These are phyloP conservation scores for Cercospora sesami DNA, from an alignment of 2,329 filamentous ascomycete genomes.

Conservation along the genomic window DNA sequence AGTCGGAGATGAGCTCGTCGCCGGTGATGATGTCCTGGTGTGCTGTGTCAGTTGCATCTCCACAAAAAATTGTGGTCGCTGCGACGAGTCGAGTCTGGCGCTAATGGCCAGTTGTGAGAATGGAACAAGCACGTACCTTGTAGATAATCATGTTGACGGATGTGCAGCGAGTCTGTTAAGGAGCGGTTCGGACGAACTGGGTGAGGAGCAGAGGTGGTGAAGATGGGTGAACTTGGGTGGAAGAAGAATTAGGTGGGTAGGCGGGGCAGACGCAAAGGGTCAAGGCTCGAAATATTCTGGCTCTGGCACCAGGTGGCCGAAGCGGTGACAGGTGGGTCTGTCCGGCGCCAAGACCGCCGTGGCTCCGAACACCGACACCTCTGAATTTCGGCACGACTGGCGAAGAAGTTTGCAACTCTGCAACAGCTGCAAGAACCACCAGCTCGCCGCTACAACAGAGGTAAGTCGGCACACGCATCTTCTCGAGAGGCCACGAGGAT, in stretches of 20 bases:
- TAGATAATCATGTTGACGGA: conserved; percentile 57
- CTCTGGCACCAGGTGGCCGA: not conserved
- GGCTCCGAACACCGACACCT: not conserved
- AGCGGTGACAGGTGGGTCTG: not conserved
- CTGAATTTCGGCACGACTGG: not conserved
- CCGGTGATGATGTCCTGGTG: conserved; percentile 78
- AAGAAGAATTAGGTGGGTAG: conserved; percentile 10
- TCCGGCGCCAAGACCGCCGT: not conserved
- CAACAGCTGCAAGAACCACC: conserved; percentile 22
- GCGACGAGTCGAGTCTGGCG: conserved; percentile 13
- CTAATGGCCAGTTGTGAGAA: not conserved
- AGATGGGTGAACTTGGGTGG: conserved; percentile 4
- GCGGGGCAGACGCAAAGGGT: conserved; percentile 1
- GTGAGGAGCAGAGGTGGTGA: not conserved
- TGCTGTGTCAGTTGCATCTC: conserved; percentile 20
- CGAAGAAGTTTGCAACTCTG: not conserved
- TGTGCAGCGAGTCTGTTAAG: conserved; percentile 16
- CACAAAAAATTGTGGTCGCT: conserved; percentile 1
- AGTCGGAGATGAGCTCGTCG: conserved; percentile 97
- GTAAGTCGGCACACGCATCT: conserved; percentile 45
- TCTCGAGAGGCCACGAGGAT: conserved; percentile 53
- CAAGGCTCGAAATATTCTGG: not conserved
- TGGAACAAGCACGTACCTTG: conserved; percentile 49
- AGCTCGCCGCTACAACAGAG: conserved; percentile 33
- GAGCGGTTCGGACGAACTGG: conserved; percentile 23